Conservation (phyloP, 2,329 filamentous ascomycete genomes). For the Cercospora citrullina region DNA sequence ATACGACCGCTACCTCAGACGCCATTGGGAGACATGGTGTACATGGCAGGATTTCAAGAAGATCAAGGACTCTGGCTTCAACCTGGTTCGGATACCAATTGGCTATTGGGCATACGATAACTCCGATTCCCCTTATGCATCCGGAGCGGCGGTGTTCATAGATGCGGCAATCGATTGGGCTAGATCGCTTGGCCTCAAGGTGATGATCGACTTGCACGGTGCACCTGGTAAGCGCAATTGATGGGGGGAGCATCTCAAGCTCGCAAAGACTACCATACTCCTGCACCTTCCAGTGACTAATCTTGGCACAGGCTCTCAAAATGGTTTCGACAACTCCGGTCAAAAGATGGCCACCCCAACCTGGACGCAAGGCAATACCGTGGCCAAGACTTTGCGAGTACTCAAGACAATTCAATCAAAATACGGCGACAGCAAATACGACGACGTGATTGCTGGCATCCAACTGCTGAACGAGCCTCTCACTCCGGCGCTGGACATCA, state of each 20-base stretch:
- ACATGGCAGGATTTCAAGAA: constrained; percentile 56
- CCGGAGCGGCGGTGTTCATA: constrained; percentile 55
- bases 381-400: constrained; percentile 55
- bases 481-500: constrained; percentile 48
- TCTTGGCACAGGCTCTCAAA: constrained; percentile 48
- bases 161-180: constrained; percentile 61
- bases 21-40: constrained; percentile 55
- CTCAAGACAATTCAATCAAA: constrained; percentile 59
- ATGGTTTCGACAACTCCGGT: constrained; percentile 64
- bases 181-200: constrained; percentile 52
- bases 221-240: constrained; percentile 41
- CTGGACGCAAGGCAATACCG: constrained; percentile 52
- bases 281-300: background rate
- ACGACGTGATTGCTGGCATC: constrained; percentile 61
- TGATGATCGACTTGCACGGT: constrained; percentile 61
- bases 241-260: no score
- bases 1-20: constrained; percentile 44
- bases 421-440: constrained; percentile 55
- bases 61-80: constrained; percentile 59
- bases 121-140: constrained; percentile 51
- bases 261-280: no score
- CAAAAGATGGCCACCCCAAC: constrained; percentile 45
- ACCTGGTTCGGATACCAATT: constrained; percentile 59
- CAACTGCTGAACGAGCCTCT: constrained; percentile 60
- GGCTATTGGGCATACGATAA: constrained; percentile 62